Evolutionary conservation across 768 basidiomycete genomes (phyloP).

Genomic region (Kwoniella dendrophila): DNA sequence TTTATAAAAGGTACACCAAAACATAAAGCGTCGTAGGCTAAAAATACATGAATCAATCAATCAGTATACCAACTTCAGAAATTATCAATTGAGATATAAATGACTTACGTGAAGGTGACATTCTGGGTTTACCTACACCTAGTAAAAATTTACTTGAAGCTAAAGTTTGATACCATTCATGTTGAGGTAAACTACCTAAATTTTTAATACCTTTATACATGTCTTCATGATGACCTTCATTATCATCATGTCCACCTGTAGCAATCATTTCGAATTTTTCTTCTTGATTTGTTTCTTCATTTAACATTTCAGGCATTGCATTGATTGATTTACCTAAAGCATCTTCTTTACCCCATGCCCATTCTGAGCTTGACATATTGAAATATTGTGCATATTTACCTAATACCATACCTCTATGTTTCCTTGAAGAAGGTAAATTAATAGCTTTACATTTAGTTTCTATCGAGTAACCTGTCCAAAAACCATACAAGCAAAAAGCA

Average conservation of each 20-base stretch:
- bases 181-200: slow-evolving; percentile 10
- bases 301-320: slow-evolving; percentile 12
- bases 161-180: slow-evolving; percentile 18
- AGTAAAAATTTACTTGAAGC: slow-evolving; percentile 25
- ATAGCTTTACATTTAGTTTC: slow-evolving; percentile 24
- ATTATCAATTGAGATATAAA: background rate
- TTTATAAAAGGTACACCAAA: slow-evolving; percentile 52
- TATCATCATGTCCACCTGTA: slow-evolving; percentile 14
- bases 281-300: background rate
- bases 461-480: slow-evolving; percentile 28
- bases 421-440: background rate
- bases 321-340: slow-evolving; percentile 11
- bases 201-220: slow-evolving; percentile 17
- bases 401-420: slow-evolving; percentile 26
- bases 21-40: slow-evolving; percentile 37
- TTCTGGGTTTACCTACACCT: slow-evolving; percentile 28
- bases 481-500: too few relatives aligned
- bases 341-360: slow-evolving; percentile 10
- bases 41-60: background rate
- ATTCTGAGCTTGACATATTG: slow-evolving; percentile 2
- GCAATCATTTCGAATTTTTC: slow-evolving; percentile 29
- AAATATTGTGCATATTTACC: slow-evolving; percentile 27
- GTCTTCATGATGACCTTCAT: slow-evolving; percentile 8
- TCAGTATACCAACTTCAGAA: background rate
- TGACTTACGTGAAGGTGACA: slow-evolving; percentile 29